Base-by-base conservation (phyloP, 805 yeast genomes). In the Metschnikowia gelsemii region DNA sequence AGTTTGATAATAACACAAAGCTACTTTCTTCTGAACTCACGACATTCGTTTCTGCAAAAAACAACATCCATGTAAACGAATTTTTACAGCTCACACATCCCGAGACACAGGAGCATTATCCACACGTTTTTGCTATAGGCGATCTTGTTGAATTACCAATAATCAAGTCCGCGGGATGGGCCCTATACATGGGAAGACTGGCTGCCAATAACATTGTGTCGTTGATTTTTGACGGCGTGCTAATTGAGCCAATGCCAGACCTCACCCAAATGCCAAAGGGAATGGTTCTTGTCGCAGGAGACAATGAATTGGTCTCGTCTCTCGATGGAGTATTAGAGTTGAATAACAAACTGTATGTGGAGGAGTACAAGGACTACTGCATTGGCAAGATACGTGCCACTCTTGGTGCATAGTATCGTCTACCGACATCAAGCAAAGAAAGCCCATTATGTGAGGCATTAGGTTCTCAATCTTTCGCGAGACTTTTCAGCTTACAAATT, bases 151-250 rank as follows among this genome's bases (percentile, higher is more conserved):
- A 68, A 32, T 41, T 62, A 21, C 66, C 70, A 22, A 65, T 67
- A 38, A 66, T 69, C 46, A 69, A 69, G 52, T 62, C 68, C 33
- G 73, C 74, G 2, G 74, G 74, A 2, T 69, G 73, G 73, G 73
- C 73, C 3, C 59, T 67, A 53, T 68, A 64, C 47, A 65, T 62
- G 63, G 73, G 73, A 2, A 52, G 71, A 30, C 65, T 55, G 38
- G 63, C 56, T 7, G 72, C 73, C 12, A 63, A 65, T 45, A 69
- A 69, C 41, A 47, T 69, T 25, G 49, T 61, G 5, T 56, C 61
- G 30, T 31, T 57, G 14, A 55, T 68, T 1, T 49, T 59, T 32
- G 64, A 65, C 24, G 52, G 52, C 12, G 47, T 52, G 34, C 47
- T 68, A 32, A 59, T 63, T 18, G 73, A 68, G 48, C 59, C 61